A percentile compares a stretch with the other conserved stretches of the same genome.
These are phyloP conservation scores for Chloris gayana DNA, from an alignment of 176 grass and related monocot genomes.

Conservation along the genomic window DNA sequence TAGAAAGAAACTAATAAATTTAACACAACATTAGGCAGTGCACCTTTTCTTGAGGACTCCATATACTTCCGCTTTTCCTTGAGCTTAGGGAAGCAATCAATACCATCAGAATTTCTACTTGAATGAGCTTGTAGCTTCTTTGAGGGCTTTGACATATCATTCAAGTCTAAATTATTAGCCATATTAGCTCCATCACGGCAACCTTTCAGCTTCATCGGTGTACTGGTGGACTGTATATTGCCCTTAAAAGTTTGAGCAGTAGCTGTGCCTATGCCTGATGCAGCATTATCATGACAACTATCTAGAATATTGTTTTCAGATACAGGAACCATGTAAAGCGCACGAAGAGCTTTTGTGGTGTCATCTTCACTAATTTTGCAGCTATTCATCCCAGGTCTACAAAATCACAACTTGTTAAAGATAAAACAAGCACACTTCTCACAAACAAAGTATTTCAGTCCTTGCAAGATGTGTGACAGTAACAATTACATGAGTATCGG, in stretches of 20 bases:
- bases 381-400: slow-evolving; percentile 67
- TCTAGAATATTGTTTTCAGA: slow-evolving; percentile 47
- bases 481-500: background rate
- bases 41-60: slow-evolving; percentile 55
- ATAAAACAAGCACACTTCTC: slow-evolving; percentile 21
- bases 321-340: slow-evolving; percentile 45
- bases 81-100: slow-evolving; percentile 44
- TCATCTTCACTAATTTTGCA: slow-evolving; percentile 65
- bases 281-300: slow-evolving; percentile 42
- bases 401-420: slow-evolving; percentile 34
- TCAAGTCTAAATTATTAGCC: slow-evolving; percentile 35
- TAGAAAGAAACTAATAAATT: slow-evolving; percentile 19
- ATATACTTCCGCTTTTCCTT: slow-evolving; percentile 46
- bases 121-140: slow-evolving; percentile 46
- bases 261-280: slow-evolving; percentile 19
- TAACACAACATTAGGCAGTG: background rate
- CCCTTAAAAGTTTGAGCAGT: slow-evolving; percentile 34
- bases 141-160: slow-evolving; percentile 35
- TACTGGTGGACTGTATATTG: slow-evolving; percentile 25
- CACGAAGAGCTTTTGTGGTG: slow-evolving; percentile 54
- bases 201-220: slow-evolving; percentile 44
- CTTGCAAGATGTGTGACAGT: slow-evolving; percentile 11
- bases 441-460: slow-evolving; percentile 19
- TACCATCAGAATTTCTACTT: slow-evolving; percentile 43
- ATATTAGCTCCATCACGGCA: slow-evolving; percentile 35